A percentile compares a stretch with the other conserved stretches of the same genome.
phyloP scores from a whole-genome alignment of 2,329 filamentous ascomycete genomes.

The Sporothrix euskadiensis region DNA sequence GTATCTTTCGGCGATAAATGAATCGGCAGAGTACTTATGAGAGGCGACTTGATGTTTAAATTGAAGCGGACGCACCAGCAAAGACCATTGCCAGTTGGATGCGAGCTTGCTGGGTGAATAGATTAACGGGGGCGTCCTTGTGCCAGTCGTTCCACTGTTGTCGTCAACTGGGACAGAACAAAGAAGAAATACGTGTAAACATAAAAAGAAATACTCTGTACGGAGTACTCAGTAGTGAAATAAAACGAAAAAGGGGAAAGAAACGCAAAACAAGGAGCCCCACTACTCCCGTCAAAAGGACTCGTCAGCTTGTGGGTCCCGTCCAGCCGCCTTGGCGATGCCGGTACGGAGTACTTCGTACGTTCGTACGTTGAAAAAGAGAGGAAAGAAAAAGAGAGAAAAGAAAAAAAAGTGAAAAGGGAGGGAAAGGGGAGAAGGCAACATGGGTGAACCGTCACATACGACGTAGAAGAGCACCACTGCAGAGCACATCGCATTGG shows the following conservation, averaged over 20 bases:
- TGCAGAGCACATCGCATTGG: not conserved
- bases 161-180: not conserved
- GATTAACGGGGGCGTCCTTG: not conserved
- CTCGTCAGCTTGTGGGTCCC: conserved; percentile 28
- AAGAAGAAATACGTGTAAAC: not conserved
- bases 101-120: not conserved
- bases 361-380: not conserved
- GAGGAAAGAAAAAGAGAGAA: not conserved
- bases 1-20: not conserved
- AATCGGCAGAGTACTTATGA: not conserved
- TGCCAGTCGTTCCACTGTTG: not conserved
- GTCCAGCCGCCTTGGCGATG: conserved; percentile 23
- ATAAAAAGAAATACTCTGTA: not conserved
- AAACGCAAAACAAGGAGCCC: conserved; percentile 1
- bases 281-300: conserved; percentile 17
- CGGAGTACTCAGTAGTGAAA: too few species aligned
- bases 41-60: not conserved
- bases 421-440: not conserved
- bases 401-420: not conserved
- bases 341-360: not conserved
- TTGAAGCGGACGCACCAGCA: not conserved
- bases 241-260: not conserved
- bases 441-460: not conserved
- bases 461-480: not conserved
- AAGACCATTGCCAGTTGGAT: not conserved